A percentile compares a stretch with the other conserved stretches of the same genome.
Evolutionary conservation across 345 rosid species (phyloP).

Genomic region (Salix caprea): DNA sequence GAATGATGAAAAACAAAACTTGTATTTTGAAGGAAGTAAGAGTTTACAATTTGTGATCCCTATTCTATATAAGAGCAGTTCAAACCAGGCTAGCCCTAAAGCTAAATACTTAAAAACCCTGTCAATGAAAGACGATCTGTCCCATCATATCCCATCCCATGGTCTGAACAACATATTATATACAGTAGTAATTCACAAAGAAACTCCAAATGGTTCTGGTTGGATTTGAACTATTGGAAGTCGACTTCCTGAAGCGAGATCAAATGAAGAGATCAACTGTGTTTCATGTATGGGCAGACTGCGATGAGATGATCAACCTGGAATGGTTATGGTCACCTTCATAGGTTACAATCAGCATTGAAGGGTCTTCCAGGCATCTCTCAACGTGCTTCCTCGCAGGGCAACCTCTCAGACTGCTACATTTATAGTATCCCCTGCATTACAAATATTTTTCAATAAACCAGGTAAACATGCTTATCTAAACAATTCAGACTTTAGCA

Average conservation of each 20-base stretch:
- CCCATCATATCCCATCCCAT: neutral
- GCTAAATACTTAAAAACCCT: neutral
- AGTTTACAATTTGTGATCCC: constrained; percentile 3
- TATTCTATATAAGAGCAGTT: constrained; percentile 2
- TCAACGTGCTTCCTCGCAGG: constrained; percentile 89
- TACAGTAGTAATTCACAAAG: constrained; percentile 11
- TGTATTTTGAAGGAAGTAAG: neutral
- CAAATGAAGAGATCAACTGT: neutral
- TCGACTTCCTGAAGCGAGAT: neutral
- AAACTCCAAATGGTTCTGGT: neutral
- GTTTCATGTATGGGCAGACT: constrained; percentile 51
- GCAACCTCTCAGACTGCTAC: constrained; percentile 76
- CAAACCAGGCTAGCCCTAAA: neutral
- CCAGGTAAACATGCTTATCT: neutral
- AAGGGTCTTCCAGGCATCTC: constrained; percentile 67
- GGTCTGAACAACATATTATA: constrained; percentile 4
- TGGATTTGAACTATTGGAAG: neutral
- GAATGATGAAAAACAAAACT: neutral
- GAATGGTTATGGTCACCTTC: constrained; percentile 82
- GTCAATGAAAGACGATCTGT: neutral
- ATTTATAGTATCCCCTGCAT: constrained; percentile 79
- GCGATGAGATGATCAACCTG: constrained; percentile 41
- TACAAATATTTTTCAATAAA: neutral
- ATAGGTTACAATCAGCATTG: constrained; percentile 73
- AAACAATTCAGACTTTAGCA: neutral